phyloP scores from a whole-genome alignment of 2,329 filamentous ascomycete genomes.

The Xylariaceae sp. region DNA sequence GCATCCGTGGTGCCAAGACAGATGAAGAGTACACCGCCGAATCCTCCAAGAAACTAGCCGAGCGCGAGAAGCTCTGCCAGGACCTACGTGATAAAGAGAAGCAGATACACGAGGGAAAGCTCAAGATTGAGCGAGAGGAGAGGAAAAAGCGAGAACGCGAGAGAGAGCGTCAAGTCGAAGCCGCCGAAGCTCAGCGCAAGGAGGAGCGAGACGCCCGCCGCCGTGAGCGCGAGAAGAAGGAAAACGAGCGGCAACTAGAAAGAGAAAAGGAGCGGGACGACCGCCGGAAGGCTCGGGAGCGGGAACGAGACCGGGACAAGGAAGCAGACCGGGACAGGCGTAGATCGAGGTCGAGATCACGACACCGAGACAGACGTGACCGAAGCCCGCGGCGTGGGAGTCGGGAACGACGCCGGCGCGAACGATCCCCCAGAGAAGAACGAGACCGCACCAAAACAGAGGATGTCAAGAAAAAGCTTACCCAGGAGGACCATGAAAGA shows the following conservation, averaged over 20 bases:
- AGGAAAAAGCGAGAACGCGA: slow-evolving; percentile 48
- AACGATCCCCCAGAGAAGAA: slow-evolving; percentile 34
- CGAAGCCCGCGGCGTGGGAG: slow-evolving; percentile 31
- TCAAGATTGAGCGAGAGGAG: slow-evolving; percentile 54
- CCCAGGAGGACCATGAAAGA: slow-evolving; percentile 54
- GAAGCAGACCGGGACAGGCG: slow-evolving; percentile 29
- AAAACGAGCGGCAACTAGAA: slow-evolving; percentile 36
- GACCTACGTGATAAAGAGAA: slow-evolving; percentile 57
- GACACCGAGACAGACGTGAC: slow-evolving; percentile 31
- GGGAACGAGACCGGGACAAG: slow-evolving; percentile 28
- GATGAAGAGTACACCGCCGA: slow-evolving; percentile 71
- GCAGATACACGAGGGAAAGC: slow-evolving; percentile 59
- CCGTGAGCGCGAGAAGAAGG: slow-evolving; percentile 37
- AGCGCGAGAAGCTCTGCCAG: slow-evolving; percentile 59
- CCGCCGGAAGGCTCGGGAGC: slow-evolving; percentile 42
- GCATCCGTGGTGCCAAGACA: slow-evolving; percentile 62
- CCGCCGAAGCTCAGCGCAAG: slow-evolving; percentile 47
- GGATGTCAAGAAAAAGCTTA: slow-evolving; percentile 50
- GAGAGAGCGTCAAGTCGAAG: slow-evolving; percentile 45
- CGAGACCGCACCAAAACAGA: slow-evolving; percentile 36
- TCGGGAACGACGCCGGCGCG: slow-evolving; percentile 30
- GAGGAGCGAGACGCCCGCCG: slow-evolving; percentile 48
- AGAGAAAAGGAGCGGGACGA: slow-evolving; percentile 54
- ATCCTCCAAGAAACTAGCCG: slow-evolving; percentile 54
- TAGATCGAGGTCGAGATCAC: slow-evolving; percentile 32